Percentiles rank a stretch among this genome's conserved stretches.
Evolutionary conservation across 2,329 filamentous ascomycete genomes (phyloP).

Genomic region (Thelonectria discophora): DNA sequence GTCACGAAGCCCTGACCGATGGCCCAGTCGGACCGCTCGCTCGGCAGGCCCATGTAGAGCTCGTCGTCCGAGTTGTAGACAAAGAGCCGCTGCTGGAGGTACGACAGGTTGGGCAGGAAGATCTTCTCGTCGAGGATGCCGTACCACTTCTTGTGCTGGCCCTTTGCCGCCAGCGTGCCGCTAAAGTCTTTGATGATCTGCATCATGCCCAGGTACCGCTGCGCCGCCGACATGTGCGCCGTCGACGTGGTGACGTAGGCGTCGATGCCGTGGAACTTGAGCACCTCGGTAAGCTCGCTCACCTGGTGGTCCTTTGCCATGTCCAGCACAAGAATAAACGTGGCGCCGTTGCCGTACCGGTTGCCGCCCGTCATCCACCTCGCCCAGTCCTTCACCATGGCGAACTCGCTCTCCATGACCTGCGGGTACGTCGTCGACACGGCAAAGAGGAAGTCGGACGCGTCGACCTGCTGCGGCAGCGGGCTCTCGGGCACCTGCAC

Average conservation of each 20-base stretch:
- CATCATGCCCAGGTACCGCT: conserved; percentile 51
- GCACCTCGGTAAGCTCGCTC: conserved; percentile 40
- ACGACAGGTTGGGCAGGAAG: conserved; percentile 55
- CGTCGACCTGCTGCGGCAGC: conserved; percentile 48
- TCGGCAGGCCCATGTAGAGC: conserved; percentile 55
- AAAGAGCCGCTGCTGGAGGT: conserved; percentile 51
- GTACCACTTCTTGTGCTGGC: conserved; percentile 52
- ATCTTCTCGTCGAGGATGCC: conserved; percentile 57
- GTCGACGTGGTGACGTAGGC: conserved; percentile 48
- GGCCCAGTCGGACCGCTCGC: conserved; percentile 55
- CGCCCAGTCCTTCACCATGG: conserved; percentile 54
- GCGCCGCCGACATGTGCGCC: conserved; percentile 44
- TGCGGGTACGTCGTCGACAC: conserved; percentile 55
- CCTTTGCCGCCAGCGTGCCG: conserved; percentile 47
- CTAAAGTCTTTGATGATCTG: conserved; percentile 46
- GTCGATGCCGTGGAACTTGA: conserved; percentile 51
- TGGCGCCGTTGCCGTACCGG: conserved; percentile 54
- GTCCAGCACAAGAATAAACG: conserved; percentile 53
- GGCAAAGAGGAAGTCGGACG: conserved; percentile 54
- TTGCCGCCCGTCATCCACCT: conserved; percentile 56
- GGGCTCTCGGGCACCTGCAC: conserved; percentile 47
- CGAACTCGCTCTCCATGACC: conserved; percentile 50
- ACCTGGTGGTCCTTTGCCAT: conserved; percentile 48
- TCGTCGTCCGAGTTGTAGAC: conserved; percentile 45
- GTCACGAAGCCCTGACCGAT: conserved; percentile 48